Conservation (phyloP, 2,329 filamentous ascomycete genomes). For the Thielaviopsis musarum region DNA sequence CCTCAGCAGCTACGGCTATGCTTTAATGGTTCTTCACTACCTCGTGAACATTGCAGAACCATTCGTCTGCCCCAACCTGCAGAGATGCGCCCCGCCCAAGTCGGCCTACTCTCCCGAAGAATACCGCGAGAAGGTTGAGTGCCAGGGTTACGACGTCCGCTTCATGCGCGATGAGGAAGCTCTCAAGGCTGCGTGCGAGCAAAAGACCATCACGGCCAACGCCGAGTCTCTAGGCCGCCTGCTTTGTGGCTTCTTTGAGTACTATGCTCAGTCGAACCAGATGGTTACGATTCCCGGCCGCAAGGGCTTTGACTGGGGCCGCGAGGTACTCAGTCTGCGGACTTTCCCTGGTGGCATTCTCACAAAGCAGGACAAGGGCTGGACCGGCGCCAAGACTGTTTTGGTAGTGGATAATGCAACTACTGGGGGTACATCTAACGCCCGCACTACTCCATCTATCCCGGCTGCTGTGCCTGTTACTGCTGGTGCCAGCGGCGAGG, state of each 20-base stretch:
- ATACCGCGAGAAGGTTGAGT: constrained; percentile 26
- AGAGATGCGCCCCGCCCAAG: constrained; percentile 34
- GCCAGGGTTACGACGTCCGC: constrained; percentile 51
- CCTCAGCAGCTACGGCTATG: constrained; percentile 78
- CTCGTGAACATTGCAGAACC: constrained; percentile 67
- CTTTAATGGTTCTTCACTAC: constrained; percentile 83
- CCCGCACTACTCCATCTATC: not conserved
- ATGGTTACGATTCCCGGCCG: constrained; percentile 30
- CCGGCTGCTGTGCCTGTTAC: not conserved
- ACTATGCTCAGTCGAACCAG: constrained; percentile 50
- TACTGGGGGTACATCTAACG: constrained; percentile 6
- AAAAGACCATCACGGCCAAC: constrained; percentile 49
- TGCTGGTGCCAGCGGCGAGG: not conserved
- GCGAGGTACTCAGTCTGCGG: constrained; percentile 63
- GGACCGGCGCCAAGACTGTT: constrained; percentile 66
- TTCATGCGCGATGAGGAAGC: constrained; percentile 65
- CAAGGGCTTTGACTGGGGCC: constrained; percentile 62
- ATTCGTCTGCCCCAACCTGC: constrained; percentile 72
- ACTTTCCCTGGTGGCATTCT: constrained; percentile 48
- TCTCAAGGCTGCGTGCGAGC: constrained; percentile 42
- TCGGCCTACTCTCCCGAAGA: constrained; percentile 18
- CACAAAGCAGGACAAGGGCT: constrained; percentile 63
- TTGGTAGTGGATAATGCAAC: constrained; percentile 10
- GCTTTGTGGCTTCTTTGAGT: constrained; percentile 73
- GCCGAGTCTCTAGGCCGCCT: constrained; percentile 51